Base-by-base conservation (phyloP, 257 asterid species). In the Fraxinus americana region DNA sequence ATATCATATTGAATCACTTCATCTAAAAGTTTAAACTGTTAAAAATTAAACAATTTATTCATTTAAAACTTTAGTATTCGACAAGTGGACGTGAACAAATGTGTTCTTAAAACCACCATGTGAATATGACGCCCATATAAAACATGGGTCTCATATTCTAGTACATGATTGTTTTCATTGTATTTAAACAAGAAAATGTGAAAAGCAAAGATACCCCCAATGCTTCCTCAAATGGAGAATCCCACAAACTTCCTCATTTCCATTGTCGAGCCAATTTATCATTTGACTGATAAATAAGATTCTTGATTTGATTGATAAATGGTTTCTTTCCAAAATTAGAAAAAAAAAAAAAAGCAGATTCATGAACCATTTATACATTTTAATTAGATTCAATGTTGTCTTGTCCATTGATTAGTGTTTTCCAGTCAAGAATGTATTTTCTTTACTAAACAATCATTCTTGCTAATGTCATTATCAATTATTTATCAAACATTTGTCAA, bases 301-400 rank as follows among this genome's bases (percentile, higher is more conserved):
- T 52, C 63, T 36, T 79, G 77, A 76, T 76, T 67, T 79, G 82
- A 76, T 72, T 38, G 61, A 48, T 70, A 82, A 70, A 38, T 65
- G 25, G 21, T 8, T 61, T 29, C 72, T 19, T 71, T 79, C 67
- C 72, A 57, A 71, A 63, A 32, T 32, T 71, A 69, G 69, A 36
- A 21, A 66, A 3, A 36, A 21, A 66, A 3, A 21, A 61, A 32
- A 32, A 32, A 32, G 67, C 45, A 61, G 63, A 78, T 75, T 54
- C 73, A 32, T 72, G 73, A 74, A 82, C 57, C 77, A 74, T 57
- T 78, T 57, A 30, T 32, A 5, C 29, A 29, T 41, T 73, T 39
- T 45, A 32, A 72, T 43, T 41, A 73, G 70, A 68, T 79, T 32
- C 45, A 12, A 35, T 21, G 57, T 59, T 36, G 78, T 35, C 10